A percentile compares a stretch with the other conserved stretches of the same genome.
Evolutionary conservation across 495 filamentous ascomycete species (phyloP).

Genomic region (Xylaria sp.): DNA sequence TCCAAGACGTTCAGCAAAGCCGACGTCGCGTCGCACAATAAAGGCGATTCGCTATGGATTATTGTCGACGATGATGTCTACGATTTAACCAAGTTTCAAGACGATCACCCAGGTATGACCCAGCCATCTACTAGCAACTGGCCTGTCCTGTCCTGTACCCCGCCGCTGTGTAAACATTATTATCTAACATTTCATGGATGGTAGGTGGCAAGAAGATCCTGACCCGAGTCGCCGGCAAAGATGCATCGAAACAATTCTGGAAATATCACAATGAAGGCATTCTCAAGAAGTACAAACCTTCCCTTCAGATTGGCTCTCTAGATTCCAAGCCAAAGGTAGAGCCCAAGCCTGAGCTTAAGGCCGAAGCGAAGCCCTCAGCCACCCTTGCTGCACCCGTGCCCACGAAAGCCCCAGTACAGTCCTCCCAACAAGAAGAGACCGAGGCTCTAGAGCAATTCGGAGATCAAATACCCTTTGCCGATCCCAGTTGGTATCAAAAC

Average conservation of each 20-base stretch:
- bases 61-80: constrained; percentile 96
- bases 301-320: constrained; percentile 88
- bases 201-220: constrained; percentile 97
- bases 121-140: background rate
- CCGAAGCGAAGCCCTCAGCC: constrained; percentile 59
- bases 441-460: constrained; percentile 86
- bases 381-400: constrained; percentile 60
- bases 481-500: constrained; percentile 95
- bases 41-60: constrained; percentile 83
- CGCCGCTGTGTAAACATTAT: background rate
- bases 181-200: constrained; percentile 26
- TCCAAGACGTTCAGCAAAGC: constrained; percentile 81
- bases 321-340: constrained; percentile 77
- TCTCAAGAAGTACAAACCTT: constrained; percentile 90
- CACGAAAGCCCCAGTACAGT: constrained; percentile 51
- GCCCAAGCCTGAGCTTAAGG: constrained; percentile 47
- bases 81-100: constrained; percentile 91
- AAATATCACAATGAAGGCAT: constrained; percentile 97
- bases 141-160: background rate
- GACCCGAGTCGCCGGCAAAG: constrained; percentile 90
- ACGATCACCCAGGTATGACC: constrained; percentile 82
- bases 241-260: constrained; percentile 98
- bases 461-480: constrained; percentile 86
- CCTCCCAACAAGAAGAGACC: constrained; percentile 58
- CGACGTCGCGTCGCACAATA: constrained; percentile 92